A percentile compares a stretch with the other conserved stretches of the same genome.
phyloP scores from a whole-genome alignment of 2,329 filamentous ascomycete genomes.

The Stemphylium lycopersici region DNA sequence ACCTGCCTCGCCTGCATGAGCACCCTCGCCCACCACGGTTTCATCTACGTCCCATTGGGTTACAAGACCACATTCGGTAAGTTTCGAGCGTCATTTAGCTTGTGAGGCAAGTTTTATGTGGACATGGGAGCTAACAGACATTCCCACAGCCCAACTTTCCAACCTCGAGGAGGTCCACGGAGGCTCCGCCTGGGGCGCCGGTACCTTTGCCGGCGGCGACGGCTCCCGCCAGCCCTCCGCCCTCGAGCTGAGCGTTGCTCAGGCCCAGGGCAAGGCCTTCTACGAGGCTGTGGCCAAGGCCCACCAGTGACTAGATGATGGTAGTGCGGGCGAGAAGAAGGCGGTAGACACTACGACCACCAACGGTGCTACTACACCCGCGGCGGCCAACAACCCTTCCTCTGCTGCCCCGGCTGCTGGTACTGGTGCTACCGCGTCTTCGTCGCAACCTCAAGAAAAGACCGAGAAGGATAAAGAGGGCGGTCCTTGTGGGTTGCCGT shows the following conservation, averaged over 20 bases:
- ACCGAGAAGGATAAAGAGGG: constrained; percentile 59
- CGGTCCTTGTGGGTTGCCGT: constrained; percentile 75
- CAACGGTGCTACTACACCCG: constrained; percentile 19
- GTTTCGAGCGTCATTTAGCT: not conserved
- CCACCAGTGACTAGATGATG: constrained; percentile 78
- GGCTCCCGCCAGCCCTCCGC: constrained; percentile 81
- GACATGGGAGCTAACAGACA: not conserved
- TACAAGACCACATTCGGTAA: constrained; percentile 77
- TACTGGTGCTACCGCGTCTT: constrained; percentile 23
- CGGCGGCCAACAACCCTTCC: constrained; percentile 37
- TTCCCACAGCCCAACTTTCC: constrained; percentile 58
- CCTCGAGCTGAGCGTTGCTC: constrained; percentile 80
- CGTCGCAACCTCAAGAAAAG: constrained; percentile 34
- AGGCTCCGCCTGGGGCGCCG: constrained; percentile 90
- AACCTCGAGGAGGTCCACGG: constrained; percentile 82
- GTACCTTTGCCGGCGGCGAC: constrained; percentile 80
- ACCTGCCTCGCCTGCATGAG: constrained; percentile 82
- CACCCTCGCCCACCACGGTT: constrained; percentile 89
- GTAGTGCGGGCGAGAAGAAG: constrained; percentile 12
- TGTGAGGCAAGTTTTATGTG: too few relatives aligned
- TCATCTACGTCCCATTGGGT: constrained; percentile 94
- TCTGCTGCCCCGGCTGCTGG: constrained; percentile 6
- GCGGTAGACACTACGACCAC: constrained; percentile 18
- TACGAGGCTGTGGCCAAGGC: constrained; percentile 77
- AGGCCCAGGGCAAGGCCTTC: constrained; percentile 83